phyloP scores from a whole-genome alignment of 1,284 basidiomycete species.

The Naganishia liquefaciens region DNA sequence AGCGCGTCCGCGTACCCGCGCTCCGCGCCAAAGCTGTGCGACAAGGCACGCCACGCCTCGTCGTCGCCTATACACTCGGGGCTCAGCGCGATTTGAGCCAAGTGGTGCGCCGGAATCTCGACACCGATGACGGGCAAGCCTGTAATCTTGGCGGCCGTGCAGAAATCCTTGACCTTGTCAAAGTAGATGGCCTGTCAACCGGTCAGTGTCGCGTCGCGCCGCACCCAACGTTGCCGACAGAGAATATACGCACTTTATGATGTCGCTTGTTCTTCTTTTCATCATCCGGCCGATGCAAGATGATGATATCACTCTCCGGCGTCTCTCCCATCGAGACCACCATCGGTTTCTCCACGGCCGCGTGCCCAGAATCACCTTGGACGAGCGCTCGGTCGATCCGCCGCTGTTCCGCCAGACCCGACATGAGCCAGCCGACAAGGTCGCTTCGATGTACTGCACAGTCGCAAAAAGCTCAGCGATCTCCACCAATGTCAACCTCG shows the following conservation, averaged over 20 bases:
- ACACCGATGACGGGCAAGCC: slow-evolving; percentile 47
- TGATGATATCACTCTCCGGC: slow-evolving; percentile 44
- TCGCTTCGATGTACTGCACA: slow-evolving; percentile 47
- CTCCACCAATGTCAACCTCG: neutral
- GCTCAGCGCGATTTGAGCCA: slow-evolving; percentile 45
- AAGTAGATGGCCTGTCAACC: slow-evolving; percentile 45
- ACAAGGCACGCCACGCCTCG: slow-evolving; percentile 44
- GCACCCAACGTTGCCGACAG: too few species aligned
- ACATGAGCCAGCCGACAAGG: slow-evolving; percentile 45
- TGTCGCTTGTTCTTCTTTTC: slow-evolving; percentile 44
- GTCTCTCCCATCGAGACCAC: neutral
- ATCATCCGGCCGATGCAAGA: slow-evolving; percentile 50
- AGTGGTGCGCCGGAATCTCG: slow-evolving; percentile 43
- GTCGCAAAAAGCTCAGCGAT: neutral
- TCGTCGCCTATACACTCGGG: slow-evolving; percentile 48
- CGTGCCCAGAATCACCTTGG: slow-evolving; percentile 37
- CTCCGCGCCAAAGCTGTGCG: slow-evolving; percentile 17
- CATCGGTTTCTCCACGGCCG: slow-evolving; percentile 31
- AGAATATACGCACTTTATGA: slow-evolving; percentile 43
- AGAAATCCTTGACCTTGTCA: slow-evolving; percentile 49
- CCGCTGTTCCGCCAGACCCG: slow-evolving; percentile 50
- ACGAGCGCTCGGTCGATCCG: slow-evolving; percentile 47
- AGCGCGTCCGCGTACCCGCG: slow-evolving; percentile 22
- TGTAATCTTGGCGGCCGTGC: slow-evolving; percentile 37
- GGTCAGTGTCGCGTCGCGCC: neutral